Base-by-base conservation (phyloP, 306 rosid genomes). In the Hippophae tibetana region DNA sequence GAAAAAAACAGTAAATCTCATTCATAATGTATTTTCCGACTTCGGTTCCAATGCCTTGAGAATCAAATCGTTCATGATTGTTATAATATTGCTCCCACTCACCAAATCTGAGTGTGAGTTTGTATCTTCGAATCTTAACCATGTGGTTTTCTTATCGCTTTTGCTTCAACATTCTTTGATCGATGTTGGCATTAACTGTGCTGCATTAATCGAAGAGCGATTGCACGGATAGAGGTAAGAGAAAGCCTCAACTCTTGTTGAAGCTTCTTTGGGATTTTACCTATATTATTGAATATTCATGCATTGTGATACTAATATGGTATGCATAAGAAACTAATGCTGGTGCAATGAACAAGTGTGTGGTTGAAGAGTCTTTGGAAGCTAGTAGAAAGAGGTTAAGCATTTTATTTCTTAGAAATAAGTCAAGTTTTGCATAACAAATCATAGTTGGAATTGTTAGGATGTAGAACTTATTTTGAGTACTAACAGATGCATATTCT, bases 211-310 rank as follows among this genome's bases (percentile, higher is more conserved):
- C 8, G 95, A 92, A 48, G 72, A 92, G 98, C 44, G 98, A 87
- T 55, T 92, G 98, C 69, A 87, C 95, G 56, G 95, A 70, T 57
- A 66, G 96, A 56, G 96, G n/a, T n/a, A n/a, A n/a, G n/a, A n/a
- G n/a, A n/a, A n/a, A n/a, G n/a, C n/a, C n/a, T n/a, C 95, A 92
- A 65, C 60, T 81, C 65, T 57, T 92, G 80, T 78, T 92, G 61
- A 92, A 92, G 87, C 96, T 85, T 69, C 95, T 92, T 72, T 82
- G 96, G 82, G 96, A 92, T 80, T 92, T 92, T 79, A 18, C 18
- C 18, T 18, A 18, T 18, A 18, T 18, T 18, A 18, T 18, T 18
- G 18, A 18, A 18, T 18, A 18, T 18, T 18, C 18, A 18, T 18
- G 18, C 18, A 18, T 18, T 18, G 0, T 18, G 18, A 18, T 18